Conservation (phyloP, 1,284 basidiomycete genomes). For the Somion occarium region DNA sequence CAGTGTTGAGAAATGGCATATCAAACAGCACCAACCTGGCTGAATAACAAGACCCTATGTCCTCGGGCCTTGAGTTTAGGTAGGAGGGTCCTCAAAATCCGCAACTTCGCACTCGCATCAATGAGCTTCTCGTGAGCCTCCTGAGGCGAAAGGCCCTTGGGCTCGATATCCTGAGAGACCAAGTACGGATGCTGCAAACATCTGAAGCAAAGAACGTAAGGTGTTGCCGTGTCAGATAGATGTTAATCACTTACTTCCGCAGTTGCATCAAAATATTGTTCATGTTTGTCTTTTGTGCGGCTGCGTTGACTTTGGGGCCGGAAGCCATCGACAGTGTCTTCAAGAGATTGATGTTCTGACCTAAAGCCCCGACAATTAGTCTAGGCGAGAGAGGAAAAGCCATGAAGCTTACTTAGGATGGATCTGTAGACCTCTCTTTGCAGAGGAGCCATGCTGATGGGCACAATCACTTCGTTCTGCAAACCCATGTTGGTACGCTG, state of each 20-base stretch:
- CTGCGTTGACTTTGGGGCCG: conserved; percentile 26
- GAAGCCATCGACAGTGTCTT: conserved; percentile 46
- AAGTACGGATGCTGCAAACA: conserved; percentile 92
- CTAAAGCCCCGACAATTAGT: no score
- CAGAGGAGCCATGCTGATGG: conserved; percentile 82
- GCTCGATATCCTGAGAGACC: conserved; percentile 78
- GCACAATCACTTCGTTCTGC: conserved; percentile 87
- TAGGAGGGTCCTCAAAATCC: conserved; percentile 77
- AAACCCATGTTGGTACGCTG: conserved; percentile 12
- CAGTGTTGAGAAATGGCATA: conserved; percentile 5
- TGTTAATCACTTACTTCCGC: conserved; percentile 54
- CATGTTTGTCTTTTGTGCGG: conserved; percentile 44
- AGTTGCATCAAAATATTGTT: conserved; percentile 87
- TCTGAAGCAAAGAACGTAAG: conserved; percentile 30
- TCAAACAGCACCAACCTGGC: conserved; percentile 67
- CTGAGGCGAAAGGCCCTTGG: conserved; percentile 50
- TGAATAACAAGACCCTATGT: conserved; percentile 95
- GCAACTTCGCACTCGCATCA: conserved; percentile 84
- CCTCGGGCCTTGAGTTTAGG: conserved; percentile 87
- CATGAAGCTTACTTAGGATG: conserved; percentile 59
- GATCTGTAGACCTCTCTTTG: conserved; percentile 90
- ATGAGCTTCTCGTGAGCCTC: conserved; percentile 80
- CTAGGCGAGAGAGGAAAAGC: background rate
- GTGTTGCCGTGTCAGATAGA: background rate
- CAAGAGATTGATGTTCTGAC: conserved; percentile 64